Evolutionary conservation across 1,284 basidiomycete species (phyloP), one percentile per base, ranked within the genome.

Genomic region (Puccinia horiana): DNA sequence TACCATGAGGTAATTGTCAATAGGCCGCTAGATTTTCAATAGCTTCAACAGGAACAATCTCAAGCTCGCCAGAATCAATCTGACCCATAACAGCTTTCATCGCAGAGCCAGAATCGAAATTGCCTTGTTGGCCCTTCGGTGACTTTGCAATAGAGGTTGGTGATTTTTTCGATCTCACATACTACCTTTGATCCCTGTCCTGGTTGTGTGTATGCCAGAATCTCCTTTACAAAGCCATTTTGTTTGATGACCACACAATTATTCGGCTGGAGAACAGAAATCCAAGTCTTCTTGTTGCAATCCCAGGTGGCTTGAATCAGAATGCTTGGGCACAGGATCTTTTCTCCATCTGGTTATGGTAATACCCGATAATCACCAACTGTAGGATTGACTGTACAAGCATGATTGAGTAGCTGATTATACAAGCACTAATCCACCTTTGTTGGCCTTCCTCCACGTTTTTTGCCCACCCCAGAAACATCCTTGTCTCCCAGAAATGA

Each of bases 181-280:
- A 70, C 23, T 70, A 70, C 67, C 42, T 70, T 35, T 8, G 16
- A 44, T 70, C 23, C 20, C n/a, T 35, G 20, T 18, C 42, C 35
- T 37, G 23, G 67, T 9, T 29, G 23, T 29, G 23, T 9, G n/a
- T 26, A n/a, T 8, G 32, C 23, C 32, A 70, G 20, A 37, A 70
- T 70, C n/a, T 70, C 20, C 35, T 70, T 37, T 6, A 70, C 67
- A 12, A 70, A 44, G 20, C 67, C 67, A 70, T 70, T 26, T 23
- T n/a, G 20, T 32, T 32, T 58, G 56, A 58, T 32, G 20, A 32
- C 56, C 56, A 58, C 56, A 58, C 56, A 58, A 32, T 58, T 58
- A 32, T 58, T 58, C 23, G 56, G 56, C 29, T 58, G 6, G 56
- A 23, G 29, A 32, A 23, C 20, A n/a, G 9, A 23, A n/a, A 58